Evolutionary conservation across 2,329 filamentous ascomycete species (phyloP).

Genomic region (Cladobotryum mycophilum): DNA sequence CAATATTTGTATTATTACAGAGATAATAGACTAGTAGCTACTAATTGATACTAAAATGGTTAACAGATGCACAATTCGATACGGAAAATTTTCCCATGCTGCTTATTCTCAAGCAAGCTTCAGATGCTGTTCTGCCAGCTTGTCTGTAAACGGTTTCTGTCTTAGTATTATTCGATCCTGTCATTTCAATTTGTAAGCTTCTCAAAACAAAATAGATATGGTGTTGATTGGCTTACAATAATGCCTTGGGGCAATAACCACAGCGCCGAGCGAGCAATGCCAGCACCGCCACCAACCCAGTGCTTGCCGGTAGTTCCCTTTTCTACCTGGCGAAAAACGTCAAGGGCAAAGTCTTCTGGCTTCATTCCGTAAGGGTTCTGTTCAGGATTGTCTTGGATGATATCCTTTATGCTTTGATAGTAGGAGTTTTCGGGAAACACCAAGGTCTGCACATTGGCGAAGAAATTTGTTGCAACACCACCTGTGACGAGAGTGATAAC

Average conservation of each 20-base stretch:
- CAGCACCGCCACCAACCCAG: slow-evolving; percentile 16
- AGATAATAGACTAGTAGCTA: no score
- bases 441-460: not conserved
- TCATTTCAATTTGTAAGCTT: no score
- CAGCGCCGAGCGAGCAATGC: slow-evolving; percentile 2
- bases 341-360: slow-evolving; percentile 10
- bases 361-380: slow-evolving; percentile 9
- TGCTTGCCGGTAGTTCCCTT: slow-evolving; percentile 15
- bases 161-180: no score
- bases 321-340: slow-evolving; percentile 16
- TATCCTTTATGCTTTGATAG: slow-evolving; percentile 10
- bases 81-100: no score
- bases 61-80: no score
- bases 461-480: slow-evolving; percentile 12
- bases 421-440: slow-evolving; percentile 15
- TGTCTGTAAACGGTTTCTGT: no score
- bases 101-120: no score
- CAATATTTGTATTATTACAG: no score
- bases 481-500: slow-evolving; percentile 18
- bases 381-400: slow-evolving; percentile 1
- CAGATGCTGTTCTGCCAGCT: no score
- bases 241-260: slow-evolving; percentile 1
- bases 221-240: no score
- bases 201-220: no score
- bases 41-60: no score